A percentile compares a stretch with the other conserved stretches of the same genome.
Conservation (phyloP, 306 rosid genomes). For the Biancaea sappan region DNA sequence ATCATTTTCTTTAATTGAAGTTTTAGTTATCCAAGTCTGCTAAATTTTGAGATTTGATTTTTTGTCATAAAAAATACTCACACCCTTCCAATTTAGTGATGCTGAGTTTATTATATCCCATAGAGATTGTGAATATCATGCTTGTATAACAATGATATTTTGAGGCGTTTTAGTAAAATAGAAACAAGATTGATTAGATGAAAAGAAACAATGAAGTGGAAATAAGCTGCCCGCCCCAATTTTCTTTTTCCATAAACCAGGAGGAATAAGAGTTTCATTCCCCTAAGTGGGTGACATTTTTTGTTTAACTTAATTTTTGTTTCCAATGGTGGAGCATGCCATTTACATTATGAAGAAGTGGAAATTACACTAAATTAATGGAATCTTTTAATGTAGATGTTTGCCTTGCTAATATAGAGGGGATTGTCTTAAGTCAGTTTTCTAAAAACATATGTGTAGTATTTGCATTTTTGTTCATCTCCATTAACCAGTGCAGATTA, state of each 20-base stretch:
- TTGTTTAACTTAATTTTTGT: background rate
- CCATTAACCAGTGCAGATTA: background rate
- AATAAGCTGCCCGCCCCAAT: background rate
- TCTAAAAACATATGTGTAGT: background rate
- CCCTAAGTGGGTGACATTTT: background rate
- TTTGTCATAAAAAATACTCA: constrained; percentile 20
- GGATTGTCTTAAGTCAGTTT: background rate
- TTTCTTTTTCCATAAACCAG: background rate
- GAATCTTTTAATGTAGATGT: background rate
- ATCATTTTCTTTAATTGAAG: constrained; percentile 13
- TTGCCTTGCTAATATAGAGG: background rate
- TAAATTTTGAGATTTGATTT: constrained; percentile 12
- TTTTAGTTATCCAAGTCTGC: constrained; percentile 16
- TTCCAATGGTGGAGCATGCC: background rate
- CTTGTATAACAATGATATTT: background rate
- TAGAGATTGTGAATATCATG: background rate
- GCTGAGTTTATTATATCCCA: background rate
- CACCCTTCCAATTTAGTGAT: background rate
- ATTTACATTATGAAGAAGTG: background rate
- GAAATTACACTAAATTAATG: background rate
- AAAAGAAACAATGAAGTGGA: background rate
- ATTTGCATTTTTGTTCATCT: background rate
- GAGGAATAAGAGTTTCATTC: background rate
- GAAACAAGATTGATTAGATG: background rate
- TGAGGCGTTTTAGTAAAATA: background rate